Evolutionary conservation across 2,329 filamentous ascomycete species (phyloP).

Genomic region (Myriosclerotinia scirpicola): DNA sequence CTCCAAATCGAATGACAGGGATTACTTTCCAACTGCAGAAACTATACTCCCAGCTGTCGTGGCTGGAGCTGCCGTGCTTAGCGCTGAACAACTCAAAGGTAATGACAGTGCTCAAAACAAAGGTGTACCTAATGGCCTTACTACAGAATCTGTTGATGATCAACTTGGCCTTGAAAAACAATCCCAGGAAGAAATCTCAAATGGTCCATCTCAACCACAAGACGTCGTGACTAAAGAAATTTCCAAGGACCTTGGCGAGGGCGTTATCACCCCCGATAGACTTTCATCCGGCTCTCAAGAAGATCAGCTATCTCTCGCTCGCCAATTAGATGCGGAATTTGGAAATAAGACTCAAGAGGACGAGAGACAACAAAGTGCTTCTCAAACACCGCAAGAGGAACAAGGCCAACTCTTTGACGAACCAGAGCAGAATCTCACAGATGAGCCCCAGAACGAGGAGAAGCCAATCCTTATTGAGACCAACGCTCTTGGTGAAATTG

Average conservation of each 20-base stretch:
- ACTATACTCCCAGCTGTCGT: constrained; percentile 26
- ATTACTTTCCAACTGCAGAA: constrained; percentile 26
- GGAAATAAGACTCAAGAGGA: constrained; percentile 30
- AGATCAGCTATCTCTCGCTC: constrained; percentile 26
- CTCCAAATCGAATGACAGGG: constrained; percentile 10
- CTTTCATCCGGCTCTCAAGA: constrained; percentile 23
- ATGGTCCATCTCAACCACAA: constrained; percentile 3
- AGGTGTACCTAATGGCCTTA: constrained; percentile 30
- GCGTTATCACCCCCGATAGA: constrained; percentile 15
- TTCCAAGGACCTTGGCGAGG: constrained; percentile 13
- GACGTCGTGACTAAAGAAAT: constrained; percentile 9
- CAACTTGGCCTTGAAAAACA: constrained; percentile 37
- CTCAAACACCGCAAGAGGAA: constrained; percentile 10
- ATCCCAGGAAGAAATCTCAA: constrained; percentile 33
- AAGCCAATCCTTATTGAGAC: constrained; percentile 12
- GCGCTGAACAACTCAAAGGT: constrained; percentile 20
- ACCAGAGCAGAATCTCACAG: background rate
- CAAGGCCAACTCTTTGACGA: background rate
- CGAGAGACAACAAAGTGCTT: constrained; percentile 26
- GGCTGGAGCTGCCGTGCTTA: constrained; percentile 27
- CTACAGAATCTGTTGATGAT: constrained; percentile 33
- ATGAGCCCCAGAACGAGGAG: constrained; percentile 17
- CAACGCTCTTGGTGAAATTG: constrained; percentile 26
- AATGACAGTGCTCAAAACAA: constrained; percentile 18
- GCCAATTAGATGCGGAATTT: constrained; percentile 34